Evolutionary conservation across 305 asterid species (phyloP).

Genomic region (Withania somnifera): DNA sequence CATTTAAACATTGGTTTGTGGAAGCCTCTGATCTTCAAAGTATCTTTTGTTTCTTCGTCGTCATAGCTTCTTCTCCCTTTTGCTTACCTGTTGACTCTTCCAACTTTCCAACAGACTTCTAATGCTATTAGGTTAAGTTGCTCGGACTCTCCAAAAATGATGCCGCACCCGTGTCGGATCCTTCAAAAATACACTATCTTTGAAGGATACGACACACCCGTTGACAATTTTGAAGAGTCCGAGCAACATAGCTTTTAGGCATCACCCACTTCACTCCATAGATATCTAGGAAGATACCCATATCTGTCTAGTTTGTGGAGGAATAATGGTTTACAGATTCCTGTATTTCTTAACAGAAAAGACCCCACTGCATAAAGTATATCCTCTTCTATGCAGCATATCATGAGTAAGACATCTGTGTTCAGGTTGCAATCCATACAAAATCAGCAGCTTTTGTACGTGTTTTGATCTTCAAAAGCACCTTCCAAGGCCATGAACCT

Average conservation of each 20-base stretch:
- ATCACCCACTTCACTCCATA: background rate
- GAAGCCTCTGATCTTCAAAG: background rate
- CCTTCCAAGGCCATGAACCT: background rate
- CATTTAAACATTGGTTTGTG: background rate
- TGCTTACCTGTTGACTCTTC: background rate
- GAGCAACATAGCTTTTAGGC: background rate
- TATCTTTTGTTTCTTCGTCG: background rate
- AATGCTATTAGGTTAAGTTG: no score
- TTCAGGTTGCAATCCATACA: background rate
- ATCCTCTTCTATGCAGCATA: background rate
- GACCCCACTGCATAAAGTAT: background rate
- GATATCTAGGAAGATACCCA: background rate
- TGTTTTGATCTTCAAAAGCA: background rate
- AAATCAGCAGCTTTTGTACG: background rate
- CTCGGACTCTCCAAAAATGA: no score
- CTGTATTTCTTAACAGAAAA: background rate
- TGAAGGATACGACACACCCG: no score
- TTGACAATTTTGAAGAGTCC: no score
- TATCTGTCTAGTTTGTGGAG: background rate
- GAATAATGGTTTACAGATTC: background rate
- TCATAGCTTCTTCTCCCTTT: background rate
- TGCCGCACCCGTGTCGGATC: no score
- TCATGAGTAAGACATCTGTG: background rate
- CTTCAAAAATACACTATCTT: no score
- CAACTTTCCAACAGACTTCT: no score